phyloP scores from a whole-genome alignment of 257 asterid genomes.

The Verbascum thapsus region DNA sequence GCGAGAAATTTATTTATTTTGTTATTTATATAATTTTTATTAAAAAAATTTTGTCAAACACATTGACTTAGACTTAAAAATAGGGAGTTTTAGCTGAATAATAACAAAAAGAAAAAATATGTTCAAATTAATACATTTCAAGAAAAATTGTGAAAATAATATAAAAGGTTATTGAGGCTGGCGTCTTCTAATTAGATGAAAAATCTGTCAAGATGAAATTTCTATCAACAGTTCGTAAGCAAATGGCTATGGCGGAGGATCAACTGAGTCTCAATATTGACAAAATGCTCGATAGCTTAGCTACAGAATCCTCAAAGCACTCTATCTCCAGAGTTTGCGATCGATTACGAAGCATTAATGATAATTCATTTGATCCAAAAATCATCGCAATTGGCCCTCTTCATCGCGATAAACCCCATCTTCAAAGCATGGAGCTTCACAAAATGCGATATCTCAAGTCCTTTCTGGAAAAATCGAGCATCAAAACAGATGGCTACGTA shows the following conservation, averaged over 20 bases:
- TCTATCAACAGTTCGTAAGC: too few species aligned
- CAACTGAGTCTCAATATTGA: background rate
- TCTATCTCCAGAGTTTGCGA: slow-evolving; percentile 26
- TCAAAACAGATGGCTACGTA: background rate
- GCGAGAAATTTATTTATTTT: too few species aligned
- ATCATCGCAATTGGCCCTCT: slow-evolving; percentile 29
- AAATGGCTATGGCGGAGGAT: background rate
- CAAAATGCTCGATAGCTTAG: background rate
- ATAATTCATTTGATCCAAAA: slow-evolving; percentile 19
- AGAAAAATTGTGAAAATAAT: too few species aligned
- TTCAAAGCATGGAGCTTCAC: slow-evolving; percentile 4
- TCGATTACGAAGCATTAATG: slow-evolving; percentile 8
- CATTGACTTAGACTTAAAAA: too few species aligned
- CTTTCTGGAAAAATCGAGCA: background rate
- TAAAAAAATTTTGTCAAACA: too few species aligned
- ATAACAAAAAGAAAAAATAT: too few species aligned
- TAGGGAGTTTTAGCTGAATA: too few species aligned
- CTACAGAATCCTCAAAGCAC: background rate
- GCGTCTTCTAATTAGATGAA: too few species aligned
- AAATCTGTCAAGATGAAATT: too few species aligned
- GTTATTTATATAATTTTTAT: too few species aligned
- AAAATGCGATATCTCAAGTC: slow-evolving; percentile 18
- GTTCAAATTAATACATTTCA: too few species aligned
- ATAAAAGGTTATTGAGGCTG: too few species aligned
- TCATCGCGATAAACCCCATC: slow-evolving; percentile 17